Percentiles rank a stretch among this genome's conserved stretches.
Evolutionary conservation across 305 asterid genomes (phyloP).

Genomic region (Solanum hybrid): DNA sequence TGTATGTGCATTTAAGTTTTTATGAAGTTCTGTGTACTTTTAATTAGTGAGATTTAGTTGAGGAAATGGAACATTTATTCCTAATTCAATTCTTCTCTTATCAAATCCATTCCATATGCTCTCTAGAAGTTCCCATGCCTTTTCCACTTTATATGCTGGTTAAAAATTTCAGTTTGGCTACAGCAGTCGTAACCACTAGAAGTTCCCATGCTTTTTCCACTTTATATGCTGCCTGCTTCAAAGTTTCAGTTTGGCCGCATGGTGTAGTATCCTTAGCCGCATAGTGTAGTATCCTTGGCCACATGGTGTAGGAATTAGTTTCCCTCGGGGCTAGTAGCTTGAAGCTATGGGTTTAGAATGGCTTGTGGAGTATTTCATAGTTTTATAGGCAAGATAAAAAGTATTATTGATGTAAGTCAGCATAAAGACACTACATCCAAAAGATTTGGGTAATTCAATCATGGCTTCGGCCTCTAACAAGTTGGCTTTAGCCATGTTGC

Average conservation of each 20-base stretch:
- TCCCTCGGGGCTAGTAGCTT: background rate
- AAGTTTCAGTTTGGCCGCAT: background rate
- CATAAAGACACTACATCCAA: background rate
- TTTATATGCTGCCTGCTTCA: background rate
- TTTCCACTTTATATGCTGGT: background rate
- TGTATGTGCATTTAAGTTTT: slow-evolving; percentile 31
- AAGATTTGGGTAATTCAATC: background rate
- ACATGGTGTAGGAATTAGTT: background rate
- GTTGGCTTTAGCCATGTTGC: background rate
- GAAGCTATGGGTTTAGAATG: background rate
- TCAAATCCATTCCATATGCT: background rate
- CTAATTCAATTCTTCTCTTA: background rate
- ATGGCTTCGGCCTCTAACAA: background rate
- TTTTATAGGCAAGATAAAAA: background rate
- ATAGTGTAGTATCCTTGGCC: background rate
- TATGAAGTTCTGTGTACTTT: background rate
- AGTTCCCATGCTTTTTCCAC: background rate
- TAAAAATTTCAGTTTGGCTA: background rate
- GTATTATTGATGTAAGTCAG: background rate
- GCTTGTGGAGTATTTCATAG: background rate
- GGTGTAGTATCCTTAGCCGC: background rate
- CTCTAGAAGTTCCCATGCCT: background rate
- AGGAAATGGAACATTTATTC: background rate
- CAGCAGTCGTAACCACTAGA: background rate
- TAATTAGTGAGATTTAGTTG: background rate